Conservation (phyloP, 305 asterid species). For the Solanum aculeatissimum region DNA sequence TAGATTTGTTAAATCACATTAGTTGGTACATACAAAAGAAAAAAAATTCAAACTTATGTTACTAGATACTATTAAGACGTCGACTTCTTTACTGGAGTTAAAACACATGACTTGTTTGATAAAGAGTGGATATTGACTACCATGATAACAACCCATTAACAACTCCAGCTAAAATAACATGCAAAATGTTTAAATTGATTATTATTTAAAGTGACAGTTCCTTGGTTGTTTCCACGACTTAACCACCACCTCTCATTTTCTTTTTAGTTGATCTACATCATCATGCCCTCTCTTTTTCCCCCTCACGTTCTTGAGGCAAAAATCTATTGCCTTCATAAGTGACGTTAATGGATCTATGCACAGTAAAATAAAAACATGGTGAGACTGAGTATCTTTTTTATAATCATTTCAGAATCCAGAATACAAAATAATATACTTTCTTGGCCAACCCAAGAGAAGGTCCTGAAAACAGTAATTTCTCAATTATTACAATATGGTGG, state of each 20-base stretch:
- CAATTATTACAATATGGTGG: background rate
- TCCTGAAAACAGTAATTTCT: background rate
- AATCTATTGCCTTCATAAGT: background rate
- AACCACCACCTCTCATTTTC: background rate
- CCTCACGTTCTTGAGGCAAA: background rate
- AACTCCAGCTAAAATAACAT: background rate
- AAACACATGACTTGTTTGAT: background rate
- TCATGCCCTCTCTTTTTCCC: background rate
- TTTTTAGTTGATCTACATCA: background rate
- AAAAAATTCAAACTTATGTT: background rate
- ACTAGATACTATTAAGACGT: background rate
- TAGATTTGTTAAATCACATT: background rate
- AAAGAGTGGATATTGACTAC: background rate
- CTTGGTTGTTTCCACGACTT: background rate
- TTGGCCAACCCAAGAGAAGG: background rate
- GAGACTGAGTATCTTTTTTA: background rate
- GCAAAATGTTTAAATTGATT: background rate
- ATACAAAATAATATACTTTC: background rate
- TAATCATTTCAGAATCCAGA: background rate
- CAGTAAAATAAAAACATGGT: background rate
- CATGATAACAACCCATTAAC: background rate
- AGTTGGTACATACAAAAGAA: background rate
- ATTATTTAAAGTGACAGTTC: background rate
- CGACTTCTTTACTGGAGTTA: background rate
- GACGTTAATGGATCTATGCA: background rate